phyloP scores from a whole-genome alignment of 148 eudicot species.

The Fagopyrum homotropicum region DNA sequence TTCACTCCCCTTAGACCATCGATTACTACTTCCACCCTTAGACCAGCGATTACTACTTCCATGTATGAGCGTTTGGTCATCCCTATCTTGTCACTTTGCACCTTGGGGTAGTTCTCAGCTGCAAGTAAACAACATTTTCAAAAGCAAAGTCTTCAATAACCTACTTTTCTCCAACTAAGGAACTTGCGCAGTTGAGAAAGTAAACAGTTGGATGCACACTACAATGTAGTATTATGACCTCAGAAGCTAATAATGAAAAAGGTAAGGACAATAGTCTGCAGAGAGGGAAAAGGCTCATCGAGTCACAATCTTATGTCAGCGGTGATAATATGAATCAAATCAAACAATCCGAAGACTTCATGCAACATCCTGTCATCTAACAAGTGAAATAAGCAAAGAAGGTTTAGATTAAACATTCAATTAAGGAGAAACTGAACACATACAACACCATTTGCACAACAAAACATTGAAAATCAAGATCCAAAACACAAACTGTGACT shows the following conservation, averaged over 20 bases:
- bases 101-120: slow-evolving; percentile 95
- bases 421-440: not conserved
- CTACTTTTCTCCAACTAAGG: slow-evolving; percentile 28
- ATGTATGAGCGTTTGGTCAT: slow-evolving; percentile 85
- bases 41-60: slow-evolving; percentile 81
- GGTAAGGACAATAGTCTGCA: not conserved
- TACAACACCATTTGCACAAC: not conserved
- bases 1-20: slow-evolving; percentile 21
- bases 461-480: no score
- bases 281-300: slow-evolving; percentile 22
- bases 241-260: not conserved
- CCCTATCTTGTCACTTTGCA: slow-evolving; percentile 49
- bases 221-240: not conserved
- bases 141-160: slow-evolving; percentile 94
- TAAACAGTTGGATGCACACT: not conserved
- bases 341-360: slow-evolving; percentile 95
- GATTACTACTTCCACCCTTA: slow-evolving; percentile 20
- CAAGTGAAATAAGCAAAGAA: slow-evolving; percentile 5
- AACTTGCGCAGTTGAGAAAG: slow-evolving; percentile 1
- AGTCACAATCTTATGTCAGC: slow-evolving; percentile 69
- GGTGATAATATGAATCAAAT: slow-evolving; percentile 75
- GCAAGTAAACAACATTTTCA: slow-evolving; percentile 93
- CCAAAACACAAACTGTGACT: no score
- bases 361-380: slow-evolving; percentile 69
- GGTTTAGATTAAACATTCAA: slow-evolving; percentile 1